Conservation (phyloP, 106 monocot species). For the Hemerocallis citrina region DNA sequence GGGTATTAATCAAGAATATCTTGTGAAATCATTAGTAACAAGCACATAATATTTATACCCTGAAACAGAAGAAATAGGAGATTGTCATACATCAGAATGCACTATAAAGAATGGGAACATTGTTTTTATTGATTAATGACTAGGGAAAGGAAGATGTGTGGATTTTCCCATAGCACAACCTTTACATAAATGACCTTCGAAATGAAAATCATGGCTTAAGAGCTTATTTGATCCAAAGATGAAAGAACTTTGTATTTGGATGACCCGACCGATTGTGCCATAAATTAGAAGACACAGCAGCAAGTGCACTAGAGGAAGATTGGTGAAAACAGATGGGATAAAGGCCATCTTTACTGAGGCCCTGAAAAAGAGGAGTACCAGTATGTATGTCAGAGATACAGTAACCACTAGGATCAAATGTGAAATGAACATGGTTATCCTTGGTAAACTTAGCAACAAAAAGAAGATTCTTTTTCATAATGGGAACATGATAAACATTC, state of each 20-base stretch:
- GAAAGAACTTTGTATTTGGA: neutral
- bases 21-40: neutral
- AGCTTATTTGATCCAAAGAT: neutral
- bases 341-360: neutral
- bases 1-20: neutral
- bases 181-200: neutral
- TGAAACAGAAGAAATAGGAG: no score
- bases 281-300: neutral
- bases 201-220: neutral
- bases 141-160: no score
- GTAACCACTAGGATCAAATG: neutral
- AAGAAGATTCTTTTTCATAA: neutral
- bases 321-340: neutral
- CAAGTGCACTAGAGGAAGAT: neutral
- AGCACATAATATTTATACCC: no score
- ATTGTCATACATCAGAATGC: no score
- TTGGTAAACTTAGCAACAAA: neutral
- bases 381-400: neutral
- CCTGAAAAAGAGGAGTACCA: neutral
- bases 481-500: neutral
- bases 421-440: neutral
- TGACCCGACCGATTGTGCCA: neutral
- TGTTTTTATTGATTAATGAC: no score
- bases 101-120: no score
- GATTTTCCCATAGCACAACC: no score